Evolutionary conservation across 495 filamentous ascomycete species (phyloP), one percentile per base, ranked within the genome.

Genomic region (Aspergillus haitiensis): DNA sequence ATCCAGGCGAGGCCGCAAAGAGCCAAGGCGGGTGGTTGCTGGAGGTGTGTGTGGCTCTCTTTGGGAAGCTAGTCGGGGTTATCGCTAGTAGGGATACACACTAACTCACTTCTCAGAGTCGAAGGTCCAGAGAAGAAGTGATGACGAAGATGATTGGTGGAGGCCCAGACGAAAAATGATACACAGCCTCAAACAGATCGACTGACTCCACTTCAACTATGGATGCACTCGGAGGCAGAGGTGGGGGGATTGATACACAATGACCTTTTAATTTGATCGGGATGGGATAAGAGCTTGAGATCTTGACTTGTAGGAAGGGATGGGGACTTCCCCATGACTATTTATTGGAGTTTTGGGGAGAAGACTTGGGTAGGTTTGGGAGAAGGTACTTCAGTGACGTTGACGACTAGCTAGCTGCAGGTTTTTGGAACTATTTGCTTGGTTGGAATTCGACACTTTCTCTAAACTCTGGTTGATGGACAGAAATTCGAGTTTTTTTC

Each of bases 161-260:
- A 40, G 16, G 9, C 44, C 42, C 42, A 16, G 33, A 46, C 32
- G n/a, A 15, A 35, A 8, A 45, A 27, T 50, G 39, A 58, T 54
- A 45, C 55, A 58, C 55, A 58, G 55, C 55, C 55, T 49, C 55
- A 58, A 58, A 40, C 31, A 15, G 34, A 50, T 47, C 45, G 49
- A 36, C 45, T 15, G 8, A 16, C 42, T 46, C 42, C 42, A 46
- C 42, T 40, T n/a, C 11, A 3, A 11, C 37, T 11, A 10, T 40
- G 37, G 7, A 40, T 40, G 37, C 7, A 11, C 37, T 11, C 11
- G n/a, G 11, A 40, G 3, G 37, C 42, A 16, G 16, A 21, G 44
- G 44, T 10, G 16, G 44, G 21, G 21, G 21, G n/a, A 9, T 47
- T 47, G 44, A 47, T 16, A 10, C 16, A 7, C 15, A 47, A 18